Conservation (phyloP, 345 rosid species). For the Acer campestre region DNA sequence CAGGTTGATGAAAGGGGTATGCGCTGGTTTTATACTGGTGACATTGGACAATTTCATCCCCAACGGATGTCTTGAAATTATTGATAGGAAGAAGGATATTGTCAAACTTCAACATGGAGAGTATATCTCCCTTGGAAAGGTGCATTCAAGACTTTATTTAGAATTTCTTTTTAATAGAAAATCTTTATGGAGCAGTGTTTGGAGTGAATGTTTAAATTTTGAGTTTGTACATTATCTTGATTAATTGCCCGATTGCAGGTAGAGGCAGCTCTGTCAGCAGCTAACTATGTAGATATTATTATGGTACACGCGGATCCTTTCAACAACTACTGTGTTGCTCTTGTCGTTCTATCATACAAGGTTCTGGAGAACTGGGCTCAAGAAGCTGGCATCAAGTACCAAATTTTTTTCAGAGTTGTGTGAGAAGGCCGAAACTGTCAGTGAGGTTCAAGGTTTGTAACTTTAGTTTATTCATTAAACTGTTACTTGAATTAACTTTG, state of each 20-base stretch:
- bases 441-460: conserved; percentile 75
- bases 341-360: conserved; percentile 63
- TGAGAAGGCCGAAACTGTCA: conserved; percentile 53
- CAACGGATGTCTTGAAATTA: conserved; percentile 91
- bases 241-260: conserved; percentile 50
- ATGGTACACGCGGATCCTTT: conserved; percentile 83
- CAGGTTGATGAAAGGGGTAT: conserved; percentile 85
- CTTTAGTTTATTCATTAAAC: neutral
- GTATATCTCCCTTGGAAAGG: conserved; percentile 92
- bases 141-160: neutral
- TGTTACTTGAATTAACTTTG: conserved; percentile 1
- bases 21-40: conserved; percentile 91
- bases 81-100: conserved; percentile 93
- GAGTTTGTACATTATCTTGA: neutral
- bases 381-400: conserved; percentile 50
- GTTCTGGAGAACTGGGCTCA: conserved; percentile 74
- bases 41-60: conserved; percentile 81
- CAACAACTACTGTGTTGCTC: conserved; percentile 72
- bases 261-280: conserved; percentile 62
- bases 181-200: neutral
- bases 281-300: conserved; percentile 64
- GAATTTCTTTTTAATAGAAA: neutral
- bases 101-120: conserved; percentile 97
- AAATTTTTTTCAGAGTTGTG: conserved; percentile 61
- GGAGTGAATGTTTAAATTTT: neutral